phyloP scores from a whole-genome alignment of 257 asterid species.

The Solanum pennellii region DNA sequence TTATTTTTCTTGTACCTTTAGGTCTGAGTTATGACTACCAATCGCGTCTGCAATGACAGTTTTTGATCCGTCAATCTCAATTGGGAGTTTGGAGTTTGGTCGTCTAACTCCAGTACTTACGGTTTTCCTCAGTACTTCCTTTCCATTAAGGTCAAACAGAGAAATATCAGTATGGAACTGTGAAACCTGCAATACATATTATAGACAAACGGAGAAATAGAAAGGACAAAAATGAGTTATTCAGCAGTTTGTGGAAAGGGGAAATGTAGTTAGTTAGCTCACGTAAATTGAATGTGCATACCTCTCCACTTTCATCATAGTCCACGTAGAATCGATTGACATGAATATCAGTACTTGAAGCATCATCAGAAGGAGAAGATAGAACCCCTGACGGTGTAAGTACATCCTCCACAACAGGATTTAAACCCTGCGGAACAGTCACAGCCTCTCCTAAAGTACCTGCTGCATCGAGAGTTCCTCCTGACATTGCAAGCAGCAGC shows the following conservation, averaged over 20 bases:
- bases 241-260: background rate
- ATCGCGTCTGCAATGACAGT: constrained; percentile 49
- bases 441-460: constrained; percentile 75
- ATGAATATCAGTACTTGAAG: constrained; percentile 9
- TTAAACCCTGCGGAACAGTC: constrained; percentile 82
- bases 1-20: constrained; percentile 40
- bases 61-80: constrained; percentile 59
- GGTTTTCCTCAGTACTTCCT: constrained; percentile 74
- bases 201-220: constrained; percentile 1
- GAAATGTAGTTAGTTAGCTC: background rate
- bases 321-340: constrained; percentile 70
- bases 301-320: constrained; percentile 86
- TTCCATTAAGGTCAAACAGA: constrained; percentile 60
- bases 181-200: constrained; percentile 41
- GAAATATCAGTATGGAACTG: constrained; percentile 83
- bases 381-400: constrained; percentile 51
- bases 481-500: constrained; percentile 64
- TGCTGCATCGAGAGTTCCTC: constrained; percentile 81
- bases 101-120: constrained; percentile 66
- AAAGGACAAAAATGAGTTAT: constrained; percentile 8
- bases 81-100: constrained; percentile 79
- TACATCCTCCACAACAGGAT: constrained; percentile 68
- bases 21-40: constrained; percentile 72
- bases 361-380: constrained; percentile 55
- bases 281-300: constrained; percentile 1